Evolutionary conservation across 169 alveolate species (phyloP).

Genomic region (Plasmodium sp.): DNA sequence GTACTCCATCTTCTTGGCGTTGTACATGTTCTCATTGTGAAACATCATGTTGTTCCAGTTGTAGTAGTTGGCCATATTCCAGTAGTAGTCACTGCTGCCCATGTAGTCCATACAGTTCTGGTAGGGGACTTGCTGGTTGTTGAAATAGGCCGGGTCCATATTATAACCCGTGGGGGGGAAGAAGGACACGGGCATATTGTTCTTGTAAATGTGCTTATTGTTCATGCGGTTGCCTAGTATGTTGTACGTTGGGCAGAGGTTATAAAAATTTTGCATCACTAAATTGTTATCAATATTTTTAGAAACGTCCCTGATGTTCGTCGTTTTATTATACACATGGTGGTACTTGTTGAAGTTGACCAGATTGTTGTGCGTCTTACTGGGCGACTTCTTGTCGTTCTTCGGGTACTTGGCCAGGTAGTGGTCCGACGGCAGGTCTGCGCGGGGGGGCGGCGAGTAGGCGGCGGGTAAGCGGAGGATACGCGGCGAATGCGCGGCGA

Average conservation of each 20-base stretch:
- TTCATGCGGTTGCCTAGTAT: neutral
- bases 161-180: slow-evolving; percentile 26
- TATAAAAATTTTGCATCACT: slow-evolving; percentile 17
- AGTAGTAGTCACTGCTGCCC: neutral
- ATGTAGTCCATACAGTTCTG: neutral
- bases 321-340: slow-evolving; percentile 17
- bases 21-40: slow-evolving; percentile 22
- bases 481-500: no score
- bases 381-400: slow-evolving; percentile 7
- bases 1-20: slow-evolving; percentile 4
- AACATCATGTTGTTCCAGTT: slow-evolving; percentile 24
- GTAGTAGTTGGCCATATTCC: neutral
- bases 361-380: neutral
- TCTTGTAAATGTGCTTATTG: neutral
- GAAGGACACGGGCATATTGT: neutral
- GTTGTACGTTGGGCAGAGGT: neutral
- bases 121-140: slow-evolving; percentile 11
- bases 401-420: slow-evolving; percentile 6
- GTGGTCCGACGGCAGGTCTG: slow-evolving; percentile 29
- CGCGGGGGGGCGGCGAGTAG: no score
- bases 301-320: slow-evolving; percentile 26
- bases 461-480: no score
- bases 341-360: neutral
- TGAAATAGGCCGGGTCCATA: neutral
- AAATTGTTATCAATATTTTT: slow-evolving; percentile 11